These are phyloP conservation scores for Sistotremastrum suecicum DNA, from an alignment of 768 basidiomycete species.

Conservation along the genomic window DNA sequence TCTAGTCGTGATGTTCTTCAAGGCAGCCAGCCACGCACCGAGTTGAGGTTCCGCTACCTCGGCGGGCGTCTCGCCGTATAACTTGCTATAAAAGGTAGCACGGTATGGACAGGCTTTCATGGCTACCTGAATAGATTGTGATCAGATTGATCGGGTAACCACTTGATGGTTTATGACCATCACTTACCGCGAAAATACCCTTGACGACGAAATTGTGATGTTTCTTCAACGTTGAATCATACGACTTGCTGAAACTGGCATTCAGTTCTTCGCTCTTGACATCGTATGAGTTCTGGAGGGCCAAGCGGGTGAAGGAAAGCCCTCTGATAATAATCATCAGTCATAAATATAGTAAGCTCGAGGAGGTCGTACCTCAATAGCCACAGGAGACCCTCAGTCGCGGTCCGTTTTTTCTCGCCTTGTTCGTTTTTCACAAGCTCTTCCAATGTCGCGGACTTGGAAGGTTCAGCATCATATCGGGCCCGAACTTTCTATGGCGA, in stretches of 20 bases:
- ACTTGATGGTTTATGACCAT: neutral
- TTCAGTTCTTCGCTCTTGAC: constrained; percentile 53
- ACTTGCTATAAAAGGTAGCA: constrained; percentile 40
- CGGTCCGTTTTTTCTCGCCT: constrained; percentile 70
- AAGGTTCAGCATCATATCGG: constrained; percentile 56
- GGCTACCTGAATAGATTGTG: constrained; percentile 27
- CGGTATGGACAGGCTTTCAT: constrained; percentile 57
- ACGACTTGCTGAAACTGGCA: constrained; percentile 64
- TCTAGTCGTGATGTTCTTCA: constrained; percentile 32
- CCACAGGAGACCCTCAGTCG: constrained; percentile 92
- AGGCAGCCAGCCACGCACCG: constrained; percentile 36
- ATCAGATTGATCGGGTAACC: neutral
- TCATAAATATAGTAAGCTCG: neutral
- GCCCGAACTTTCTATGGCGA: constrained; percentile 70
- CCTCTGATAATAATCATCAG: constrained; percentile 32
- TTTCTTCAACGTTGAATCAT: constrained; percentile 69
- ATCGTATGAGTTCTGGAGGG: constrained; percentile 56
- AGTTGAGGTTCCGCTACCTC: constrained; percentile 34
- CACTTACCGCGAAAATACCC: constrained; percentile 39
- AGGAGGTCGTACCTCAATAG: constrained; percentile 36
- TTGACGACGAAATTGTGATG: constrained; percentile 68
- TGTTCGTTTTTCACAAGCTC: constrained; percentile 73
- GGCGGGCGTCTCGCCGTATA: constrained; percentile 22
- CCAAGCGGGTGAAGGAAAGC: constrained; percentile 76
- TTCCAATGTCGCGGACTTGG: constrained; percentile 66